Evolutionary conservation across 2,329 filamentous ascomycete species (phyloP).

Genomic region (Huntiella savannae): DNA sequence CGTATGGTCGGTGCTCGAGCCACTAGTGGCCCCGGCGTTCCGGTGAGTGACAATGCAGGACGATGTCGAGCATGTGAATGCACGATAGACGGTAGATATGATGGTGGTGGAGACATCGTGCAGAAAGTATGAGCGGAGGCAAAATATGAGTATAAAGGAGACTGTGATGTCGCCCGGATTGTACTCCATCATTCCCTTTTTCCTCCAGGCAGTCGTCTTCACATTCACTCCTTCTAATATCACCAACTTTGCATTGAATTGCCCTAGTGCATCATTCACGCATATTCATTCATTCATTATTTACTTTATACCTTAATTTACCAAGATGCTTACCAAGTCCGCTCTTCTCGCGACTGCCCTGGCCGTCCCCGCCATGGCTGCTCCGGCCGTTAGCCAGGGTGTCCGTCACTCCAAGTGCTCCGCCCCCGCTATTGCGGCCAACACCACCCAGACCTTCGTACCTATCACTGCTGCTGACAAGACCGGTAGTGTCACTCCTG

Average conservation of each 20-base stretch:
- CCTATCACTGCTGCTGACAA: slow-evolving; percentile 12
- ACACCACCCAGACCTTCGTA: slow-evolving; percentile 4
- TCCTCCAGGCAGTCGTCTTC: slow-evolving; percentile 1
- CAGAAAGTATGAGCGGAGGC: too few species aligned
- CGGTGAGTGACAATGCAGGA: too few species aligned
- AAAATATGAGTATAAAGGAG: too few species aligned
- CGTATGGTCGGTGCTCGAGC: too few species aligned
- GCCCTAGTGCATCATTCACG: not conserved
- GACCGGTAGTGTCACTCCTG: slow-evolving; percentile 4
- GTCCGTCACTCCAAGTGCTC: not conserved
- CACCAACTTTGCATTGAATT: not conserved
- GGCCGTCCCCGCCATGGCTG: not conserved
- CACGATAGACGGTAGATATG: too few species aligned
- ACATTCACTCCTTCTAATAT: not conserved
- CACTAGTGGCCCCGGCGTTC: too few species aligned
- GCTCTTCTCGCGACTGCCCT: not conserved
- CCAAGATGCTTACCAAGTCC: not conserved
- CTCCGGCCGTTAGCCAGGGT: not conserved
- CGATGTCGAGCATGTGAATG: too few species aligned
- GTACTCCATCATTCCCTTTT: not conserved
- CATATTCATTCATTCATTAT: not conserved
- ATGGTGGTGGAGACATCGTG: too few species aligned
- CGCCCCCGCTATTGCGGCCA: not conserved
- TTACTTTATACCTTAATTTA: not conserved
- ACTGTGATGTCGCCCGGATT: too few species aligned